Percentiles rank a stretch among this genome's conserved stretches.
Evolutionary conservation across 2,329 filamentous ascomycete species (phyloP).

Genomic region (Calonectria pteridis): DNA sequence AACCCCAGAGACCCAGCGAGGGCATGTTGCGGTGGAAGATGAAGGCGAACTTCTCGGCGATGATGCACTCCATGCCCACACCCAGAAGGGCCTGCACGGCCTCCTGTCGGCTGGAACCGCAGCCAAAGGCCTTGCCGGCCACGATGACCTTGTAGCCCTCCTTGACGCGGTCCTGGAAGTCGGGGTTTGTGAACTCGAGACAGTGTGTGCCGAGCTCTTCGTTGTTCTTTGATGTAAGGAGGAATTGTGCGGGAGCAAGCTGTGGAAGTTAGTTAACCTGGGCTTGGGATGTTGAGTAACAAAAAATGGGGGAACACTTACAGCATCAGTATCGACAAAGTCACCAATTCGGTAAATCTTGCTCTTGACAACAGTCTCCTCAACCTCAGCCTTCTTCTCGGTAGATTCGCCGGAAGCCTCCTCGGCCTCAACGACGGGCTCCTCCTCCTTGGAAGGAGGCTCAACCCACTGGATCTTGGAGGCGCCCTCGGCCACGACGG

Average conservation of each 20-base stretch:
- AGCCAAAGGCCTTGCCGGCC: slow-evolving; percentile 9
- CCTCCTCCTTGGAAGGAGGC: background rate
- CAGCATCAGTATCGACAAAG: slow-evolving; percentile 8
- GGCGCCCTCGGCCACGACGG: background rate
- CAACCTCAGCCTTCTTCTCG: background rate
- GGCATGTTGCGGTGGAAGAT: slow-evolving; percentile 10
- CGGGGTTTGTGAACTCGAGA: slow-evolving; percentile 10
- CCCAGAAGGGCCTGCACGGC: slow-evolving; percentile 8
- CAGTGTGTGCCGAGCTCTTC: slow-evolving; percentile 5
- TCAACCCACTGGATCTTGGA: background rate
- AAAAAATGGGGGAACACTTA: background rate
- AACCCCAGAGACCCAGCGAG: slow-evolving; percentile 8
- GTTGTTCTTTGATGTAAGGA: slow-evolving; percentile 7
- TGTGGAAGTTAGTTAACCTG: background rate
- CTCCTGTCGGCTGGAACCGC: slow-evolving; percentile 8
- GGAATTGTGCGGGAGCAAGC: slow-evolving; percentile 4
- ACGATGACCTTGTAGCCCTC: slow-evolving; percentile 6
- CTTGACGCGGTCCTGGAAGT: background rate
- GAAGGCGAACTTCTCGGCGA: slow-evolving; percentile 6
- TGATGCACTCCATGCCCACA: background rate
- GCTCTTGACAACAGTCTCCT: slow-evolving; percentile 8
- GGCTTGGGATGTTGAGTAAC: background rate
- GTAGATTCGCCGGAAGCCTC: background rate
- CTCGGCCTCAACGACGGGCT: background rate
- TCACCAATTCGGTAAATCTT: slow-evolving; percentile 11